Base-by-base conservation (phyloP, 805 yeast genomes). In the Sungouiozyma ichnusensis region DNA sequence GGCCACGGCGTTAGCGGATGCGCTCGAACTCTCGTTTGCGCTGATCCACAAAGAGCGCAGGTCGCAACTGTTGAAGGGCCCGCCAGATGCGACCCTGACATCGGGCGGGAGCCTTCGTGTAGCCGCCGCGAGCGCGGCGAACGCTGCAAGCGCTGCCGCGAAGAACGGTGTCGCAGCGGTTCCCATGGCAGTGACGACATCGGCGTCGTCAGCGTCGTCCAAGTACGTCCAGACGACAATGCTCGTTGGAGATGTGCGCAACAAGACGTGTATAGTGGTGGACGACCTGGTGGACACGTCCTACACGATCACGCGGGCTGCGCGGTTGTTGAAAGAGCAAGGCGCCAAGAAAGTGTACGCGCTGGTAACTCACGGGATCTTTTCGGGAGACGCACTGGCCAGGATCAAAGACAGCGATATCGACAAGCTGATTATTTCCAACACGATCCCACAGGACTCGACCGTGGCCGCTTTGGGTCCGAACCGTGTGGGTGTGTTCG, bases 271-370 rank as follows among this genome's bases (percentile, higher is more conserved):
- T 61, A 82, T 92, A n/a, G 66, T 92, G 38, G 73, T 92, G 32
- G 99, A 92, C 64, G 99, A 92, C 60, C 68, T 92, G 52, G 87
- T 87, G 3, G 99, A 92, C 60, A 90, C 98, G 1, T 85, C 94
- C 1, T 80, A 79, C 57, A 92, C 99, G 1, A 79, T 92, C 38
- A 81, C 92, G 0, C 69, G 97, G 32, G 97, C 97, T 5, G 96
- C 97, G 9, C 81, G 81, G 58, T 68, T 92, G 35, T 71, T 92
- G 57, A 92, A 88, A 62, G 94, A 85, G 51, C 94, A 88, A 58
- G 97, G 97, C 8, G 96, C 97, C 6, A 72, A 72, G 16, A 77
- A 78, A 50, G 94, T 92, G 14, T 81, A 81, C 55, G 96, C 94
- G 1, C 62, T 92, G 40, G 81, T 86, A 33, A 88, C 97, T 0